A percentile compares a stretch with the other conserved stretches of the same genome.
Evolutionary conservation across 306 rosid species (phyloP).

Genomic region (Acmispon strigosus): DNA sequence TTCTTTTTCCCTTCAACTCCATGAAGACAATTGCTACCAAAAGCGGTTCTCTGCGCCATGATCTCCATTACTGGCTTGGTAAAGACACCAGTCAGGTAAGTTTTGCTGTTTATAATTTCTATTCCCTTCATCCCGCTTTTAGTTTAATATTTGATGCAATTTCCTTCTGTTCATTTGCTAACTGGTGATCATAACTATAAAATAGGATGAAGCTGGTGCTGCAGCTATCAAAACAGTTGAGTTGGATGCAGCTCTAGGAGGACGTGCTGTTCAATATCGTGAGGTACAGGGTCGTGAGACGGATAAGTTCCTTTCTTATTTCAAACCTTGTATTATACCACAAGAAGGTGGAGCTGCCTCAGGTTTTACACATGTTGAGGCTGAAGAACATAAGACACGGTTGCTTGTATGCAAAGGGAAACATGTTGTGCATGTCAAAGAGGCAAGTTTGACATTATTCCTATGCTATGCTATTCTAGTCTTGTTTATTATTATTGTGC

Average conservation of each 20-base stretch:
- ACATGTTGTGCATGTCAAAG: conserved; percentile 93
- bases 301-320: conserved; percentile 79
- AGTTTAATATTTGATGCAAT: conserved; percentile 5
- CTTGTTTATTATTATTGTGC: conserved; percentile 12
- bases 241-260: conserved; percentile 96
- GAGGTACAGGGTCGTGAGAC: conserved; percentile 97
- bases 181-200: conserved; percentile 10
- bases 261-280: conserved; percentile 98
- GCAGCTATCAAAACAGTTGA: conserved; percentile 97
- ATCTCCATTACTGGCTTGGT: conserved; percentile 98
- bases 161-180: not conserved
- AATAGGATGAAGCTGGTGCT: conserved; percentile 93
- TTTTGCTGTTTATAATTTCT: conserved; percentile 1
- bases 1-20: conserved; percentile 5
- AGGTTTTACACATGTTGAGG: conserved; percentile 87
- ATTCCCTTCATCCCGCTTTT: not conserved
- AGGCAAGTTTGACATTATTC: conserved; percentile 60
- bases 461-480: conserved; percentile 12
- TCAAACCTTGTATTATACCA: conserved; percentile 95
- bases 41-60: conserved; percentile 82
- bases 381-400: conserved; percentile 74
- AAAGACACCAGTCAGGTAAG: conserved; percentile 82
- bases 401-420: conserved; percentile 83
- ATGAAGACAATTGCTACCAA: conserved; percentile 74
- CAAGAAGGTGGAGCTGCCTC: conserved; percentile 92